Evolutionary conservation across 2,329 filamentous ascomycete genomes (phyloP).

Genomic region (Colletotrichum lindemuthianum): DNA sequence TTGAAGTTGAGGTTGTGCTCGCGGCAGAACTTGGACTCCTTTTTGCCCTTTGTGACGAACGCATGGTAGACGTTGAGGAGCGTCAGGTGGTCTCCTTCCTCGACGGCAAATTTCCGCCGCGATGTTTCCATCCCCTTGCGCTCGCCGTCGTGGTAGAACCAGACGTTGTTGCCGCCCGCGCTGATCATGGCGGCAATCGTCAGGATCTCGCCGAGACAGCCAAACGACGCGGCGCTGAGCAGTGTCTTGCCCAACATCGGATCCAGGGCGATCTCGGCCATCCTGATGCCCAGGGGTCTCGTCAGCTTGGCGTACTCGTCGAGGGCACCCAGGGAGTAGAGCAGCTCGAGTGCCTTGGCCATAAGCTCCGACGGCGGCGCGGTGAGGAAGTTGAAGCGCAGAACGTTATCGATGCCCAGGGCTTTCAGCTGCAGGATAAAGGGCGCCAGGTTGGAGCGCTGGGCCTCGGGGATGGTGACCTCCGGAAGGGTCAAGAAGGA

Average conservation of each 20-base stretch:
- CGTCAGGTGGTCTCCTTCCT: slow-evolving; percentile 94
- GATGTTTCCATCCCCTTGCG: slow-evolving; percentile 79
- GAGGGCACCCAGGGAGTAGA: slow-evolving; percentile 86
- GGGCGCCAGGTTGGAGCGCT: slow-evolving; percentile 89
- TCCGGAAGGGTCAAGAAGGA: slow-evolving; percentile 73
- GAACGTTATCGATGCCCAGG: slow-evolving; percentile 92
- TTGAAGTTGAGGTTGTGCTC: slow-evolving; percentile 91
- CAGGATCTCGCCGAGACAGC: slow-evolving; percentile 85
- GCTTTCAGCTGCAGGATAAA: slow-evolving; percentile 93
- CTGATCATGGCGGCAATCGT: slow-evolving; percentile 95
- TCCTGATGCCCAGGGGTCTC: slow-evolving; percentile 83
- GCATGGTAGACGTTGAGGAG: slow-evolving; percentile 93
- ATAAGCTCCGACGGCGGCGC: slow-evolving; percentile 87
- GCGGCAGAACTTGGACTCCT: slow-evolving; percentile 86
- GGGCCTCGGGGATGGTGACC: slow-evolving; percentile 87
- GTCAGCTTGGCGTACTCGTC: slow-evolving; percentile 93
- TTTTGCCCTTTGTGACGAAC: slow-evolving; percentile 84
- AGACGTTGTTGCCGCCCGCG: slow-evolving; percentile 81
- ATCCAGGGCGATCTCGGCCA: slow-evolving; percentile 93
- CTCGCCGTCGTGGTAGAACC: slow-evolving; percentile 82
- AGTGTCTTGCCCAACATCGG: slow-evolving; percentile 96
- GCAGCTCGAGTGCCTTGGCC: slow-evolving; percentile 84
- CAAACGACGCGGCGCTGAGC: slow-evolving; percentile 78
- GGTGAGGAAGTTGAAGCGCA: slow-evolving; percentile 89
- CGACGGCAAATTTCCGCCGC: slow-evolving; percentile 84